phyloP scores from a whole-genome alignment of 805 yeast genomes.

The Debaryomyces prosopidis region DNA sequence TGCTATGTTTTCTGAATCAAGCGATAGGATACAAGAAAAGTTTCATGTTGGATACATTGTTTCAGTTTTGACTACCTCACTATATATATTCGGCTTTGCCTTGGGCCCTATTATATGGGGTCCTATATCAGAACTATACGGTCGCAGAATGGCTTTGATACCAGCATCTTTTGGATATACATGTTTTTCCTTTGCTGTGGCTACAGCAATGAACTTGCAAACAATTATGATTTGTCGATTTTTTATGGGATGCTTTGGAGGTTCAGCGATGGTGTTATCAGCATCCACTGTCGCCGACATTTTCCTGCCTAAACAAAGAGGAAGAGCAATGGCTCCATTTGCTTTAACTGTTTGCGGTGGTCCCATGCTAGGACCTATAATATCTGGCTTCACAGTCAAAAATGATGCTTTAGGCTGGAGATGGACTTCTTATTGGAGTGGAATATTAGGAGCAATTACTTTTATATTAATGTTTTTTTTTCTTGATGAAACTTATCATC shows the following conservation, averaged over 20 bases:
- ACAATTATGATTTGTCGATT: slow-evolving; percentile 76
- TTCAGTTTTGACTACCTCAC: slow-evolving; percentile 71
- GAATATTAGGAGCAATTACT: slow-evolving; percentile 35
- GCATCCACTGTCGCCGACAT: slow-evolving; percentile 88
- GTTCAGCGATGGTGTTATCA: slow-evolving; percentile 79
- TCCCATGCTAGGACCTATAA: slow-evolving; percentile 79
- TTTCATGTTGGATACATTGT: slow-evolving; percentile 65
- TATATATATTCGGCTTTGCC: slow-evolving; percentile 89
- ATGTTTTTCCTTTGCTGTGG: slow-evolving; percentile 59
- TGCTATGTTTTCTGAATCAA: slow-evolving; percentile 71
- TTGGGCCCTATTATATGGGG: slow-evolving; percentile 88
- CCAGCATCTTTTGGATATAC: slow-evolving; percentile 34
- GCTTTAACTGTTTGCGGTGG: slow-evolving; percentile 73
- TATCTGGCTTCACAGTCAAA: slow-evolving; percentile 43
- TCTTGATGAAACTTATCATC: slow-evolving; percentile 42
- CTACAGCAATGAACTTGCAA: slow-evolving; percentile 74
- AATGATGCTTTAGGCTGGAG: slow-evolving; percentile 51
- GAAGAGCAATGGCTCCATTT: slow-evolving; percentile 71
- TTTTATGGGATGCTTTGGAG: slow-evolving; percentile 78
- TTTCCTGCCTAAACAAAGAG: slow-evolving; percentile 65
- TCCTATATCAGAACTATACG: slow-evolving; percentile 28
- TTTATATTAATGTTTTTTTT: slow-evolving; percentile 30
- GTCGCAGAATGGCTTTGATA: slow-evolving; percentile 41
- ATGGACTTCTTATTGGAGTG: slow-evolving; percentile 55
- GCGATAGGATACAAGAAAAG: slow-evolving; percentile 43